Base-by-base conservation (phyloP, 2,329 filamentous ascomycete genomes). In the Aspergillus phoenicis region DNA sequence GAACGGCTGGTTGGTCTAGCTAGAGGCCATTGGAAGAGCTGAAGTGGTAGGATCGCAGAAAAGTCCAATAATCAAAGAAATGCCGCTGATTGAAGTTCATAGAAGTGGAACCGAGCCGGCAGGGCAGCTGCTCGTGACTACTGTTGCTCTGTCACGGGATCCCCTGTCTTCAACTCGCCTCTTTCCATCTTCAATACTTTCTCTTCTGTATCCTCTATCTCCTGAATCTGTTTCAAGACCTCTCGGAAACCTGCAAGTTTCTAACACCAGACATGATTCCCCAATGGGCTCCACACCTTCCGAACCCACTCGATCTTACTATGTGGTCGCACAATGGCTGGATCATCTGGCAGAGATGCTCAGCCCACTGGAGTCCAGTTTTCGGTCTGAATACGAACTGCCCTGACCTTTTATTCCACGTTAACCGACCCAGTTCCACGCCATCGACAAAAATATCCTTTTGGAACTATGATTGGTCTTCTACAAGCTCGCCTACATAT, bases 321-420 rank as follows among this genome's bases (percentile, higher is more conserved):
- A 13, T 28, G 20, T 36, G 52, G 53, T 56, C 11, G 28, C 53
- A 56, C 53, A 56, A 45, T 20, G 30, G 53, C 53, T 56, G 53
- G 39, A 56, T 56, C 53, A 45, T 56, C 43, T 56, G 53, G 39
- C 39, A 30, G 52, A 36, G 26, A 10, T 17, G 20, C 17, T 56
- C 53, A 28, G 53, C 41, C 39, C 26, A 56, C 26, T 47, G 36
- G 39, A 26, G 43, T 56, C 53, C n/a, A 56, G 30, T 24, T 45
- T 33, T 28, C 53, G 22, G 53, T 47, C 53, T 45, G 41, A 30
- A 56, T 56, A 56, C 53, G 53, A 56, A 56, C 47, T 56, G 24
- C 26, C 53, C 53, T 45, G 53, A 45, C 43, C 53, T 22, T 30
- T 38, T 5, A 30, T 56, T 47, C 17, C 28, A 56, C 28, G 8